Evolutionary conservation across 148 eudicot genomes (phyloP), one percentile per base, ranked within the genome.

Genomic region (Rhododendron griersonianum): DNA sequence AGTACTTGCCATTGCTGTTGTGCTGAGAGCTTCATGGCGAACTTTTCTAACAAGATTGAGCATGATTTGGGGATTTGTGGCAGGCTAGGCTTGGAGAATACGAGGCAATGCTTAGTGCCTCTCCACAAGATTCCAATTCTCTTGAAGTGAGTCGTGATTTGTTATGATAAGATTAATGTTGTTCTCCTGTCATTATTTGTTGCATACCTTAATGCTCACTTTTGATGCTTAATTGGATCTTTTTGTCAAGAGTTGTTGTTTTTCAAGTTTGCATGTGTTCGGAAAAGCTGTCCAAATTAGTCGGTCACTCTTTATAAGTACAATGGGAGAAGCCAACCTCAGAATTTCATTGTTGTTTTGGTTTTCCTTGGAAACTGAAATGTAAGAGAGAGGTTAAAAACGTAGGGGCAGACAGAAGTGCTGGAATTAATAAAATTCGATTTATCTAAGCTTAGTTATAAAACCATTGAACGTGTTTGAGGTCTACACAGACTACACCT

Each of bases 61-160:
- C 89, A 90, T 87, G 78, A 55, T 51, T 53, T 82, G 78, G 90
- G 83, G 73, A 53, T 57, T 55, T 84, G 75, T 91, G 86, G 87
- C 96, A 95, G 99, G 86, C 87, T 78, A 92, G 93, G 87, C 95
- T 97, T 86, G 91, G 91, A 92, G 92, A 95, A 86, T 97, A 84
- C 78, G 96, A 94, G 90, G 87, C 91, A 86, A 88, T 91, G 44
- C 93, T 95, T 87, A 86, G 76, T 85, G 86, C 85, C 85, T 93
- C 98, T 59, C 98, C 98, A 35, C 94, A 93, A 89, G 96, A 95
- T 90, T 86, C 91, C 37, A 86, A 61, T 51, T 93, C 96, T 86
- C 95, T 95, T 65, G 98, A 97, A 89, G 99, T 95, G 85, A 94
- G 98, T 93, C 25, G 35, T 82, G 19, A 87, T 19, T 45, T n/a